Conservation (phyloP, 176 grass and related monocot species). For the Tillandsia leiboldiana region DNA sequence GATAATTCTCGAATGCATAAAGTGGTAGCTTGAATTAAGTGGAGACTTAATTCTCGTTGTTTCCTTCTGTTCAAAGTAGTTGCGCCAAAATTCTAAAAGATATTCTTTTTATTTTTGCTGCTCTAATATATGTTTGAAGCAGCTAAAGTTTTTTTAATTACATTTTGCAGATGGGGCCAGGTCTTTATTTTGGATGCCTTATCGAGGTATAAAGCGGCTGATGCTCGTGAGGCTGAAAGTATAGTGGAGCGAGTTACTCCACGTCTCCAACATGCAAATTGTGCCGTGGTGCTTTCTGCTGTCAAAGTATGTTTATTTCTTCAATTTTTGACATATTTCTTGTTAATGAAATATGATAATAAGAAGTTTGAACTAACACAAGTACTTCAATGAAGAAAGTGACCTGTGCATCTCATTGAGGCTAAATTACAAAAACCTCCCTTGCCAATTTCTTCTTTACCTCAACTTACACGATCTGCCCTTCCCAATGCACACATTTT, state of each 20-base stretch:
- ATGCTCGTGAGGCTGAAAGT: conserved; percentile 90
- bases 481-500: no score
- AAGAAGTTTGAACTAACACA: neutral
- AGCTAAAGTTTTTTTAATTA: conserved; percentile 12
- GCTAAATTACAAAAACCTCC: no score
- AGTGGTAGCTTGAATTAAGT: no score
- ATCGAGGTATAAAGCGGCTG: conserved; percentile 71
- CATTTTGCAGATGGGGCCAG: conserved; percentile 74
- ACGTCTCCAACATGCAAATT: conserved; percentile 98
- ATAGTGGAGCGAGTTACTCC: conserved; percentile 89
- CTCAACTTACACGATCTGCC: no score
- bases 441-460: no score
- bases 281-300: conserved; percentile 96
- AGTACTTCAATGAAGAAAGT: neutral
- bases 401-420: no score
- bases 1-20: no score
- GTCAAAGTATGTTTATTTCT: conserved; percentile 61
- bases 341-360: neutral
- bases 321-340: neutral
- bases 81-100: no score
- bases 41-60: no score
- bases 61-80: no score
- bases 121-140: no score
- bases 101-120: no score
- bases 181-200: conserved; percentile 98